A percentile compares a stretch with the other conserved stretches of the same genome.
Evolutionary conservation across 345 rosid genomes (phyloP).

Genomic region (Salix suchowensis): DNA sequence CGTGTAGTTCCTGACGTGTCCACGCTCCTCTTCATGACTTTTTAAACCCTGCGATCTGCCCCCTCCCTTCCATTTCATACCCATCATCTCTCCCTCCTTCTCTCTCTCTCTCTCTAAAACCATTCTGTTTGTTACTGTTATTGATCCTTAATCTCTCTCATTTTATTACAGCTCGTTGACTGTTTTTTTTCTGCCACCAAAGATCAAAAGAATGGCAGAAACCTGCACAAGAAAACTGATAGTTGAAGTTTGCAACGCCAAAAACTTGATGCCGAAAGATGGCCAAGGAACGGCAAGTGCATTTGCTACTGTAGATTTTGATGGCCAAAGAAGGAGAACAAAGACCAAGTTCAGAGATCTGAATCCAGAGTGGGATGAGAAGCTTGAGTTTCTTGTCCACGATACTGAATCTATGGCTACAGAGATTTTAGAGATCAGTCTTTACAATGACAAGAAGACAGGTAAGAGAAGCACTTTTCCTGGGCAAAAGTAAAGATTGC

Average conservation of each 20-base stretch:
- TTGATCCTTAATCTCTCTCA: background rate
- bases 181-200: background rate
- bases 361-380: constrained; percentile 94
- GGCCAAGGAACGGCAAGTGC: constrained; percentile 96
- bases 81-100: background rate
- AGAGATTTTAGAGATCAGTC: constrained; percentile 70
- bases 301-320: constrained; percentile 71
- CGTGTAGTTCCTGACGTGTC: constrained; percentile 22
- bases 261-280: constrained; percentile 82
- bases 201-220: constrained; percentile 45
- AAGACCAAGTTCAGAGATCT: constrained; percentile 77
- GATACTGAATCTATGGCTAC: constrained; percentile 50
- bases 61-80: constrained; percentile 1
- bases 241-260: constrained; percentile 77
- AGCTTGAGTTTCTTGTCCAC: constrained; percentile 66
- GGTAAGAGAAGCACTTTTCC: constrained; percentile 66
- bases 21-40: constrained; percentile 25
- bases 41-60: constrained; percentile 9
- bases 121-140: background rate
- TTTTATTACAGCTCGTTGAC: background rate
- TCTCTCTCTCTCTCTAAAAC: constrained; percentile 10
- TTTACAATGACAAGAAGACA: constrained; percentile 70
- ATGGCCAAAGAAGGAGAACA: constrained; percentile 79
- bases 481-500: constrained; percentile 78
- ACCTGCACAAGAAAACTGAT: constrained; percentile 50